Conservation (phyloP, 345 rosid genomes). For the Bruguiera sexangula region DNA sequence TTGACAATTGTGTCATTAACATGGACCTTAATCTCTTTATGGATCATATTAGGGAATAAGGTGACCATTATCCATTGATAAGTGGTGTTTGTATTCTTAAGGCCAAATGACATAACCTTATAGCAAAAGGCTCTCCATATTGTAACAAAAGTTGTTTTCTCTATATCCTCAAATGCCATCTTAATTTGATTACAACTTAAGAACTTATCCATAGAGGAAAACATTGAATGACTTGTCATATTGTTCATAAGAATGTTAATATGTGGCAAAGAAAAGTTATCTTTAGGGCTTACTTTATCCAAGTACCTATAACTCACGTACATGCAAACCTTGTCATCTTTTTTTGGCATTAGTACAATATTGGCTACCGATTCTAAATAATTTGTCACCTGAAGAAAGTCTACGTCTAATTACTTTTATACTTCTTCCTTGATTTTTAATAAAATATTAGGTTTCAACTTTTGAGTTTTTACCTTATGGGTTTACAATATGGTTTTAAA, state of each 20-base stretch:
- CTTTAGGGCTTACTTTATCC: not conserved
- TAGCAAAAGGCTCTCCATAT: too few relatives aligned
- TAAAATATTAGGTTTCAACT: too few relatives aligned
- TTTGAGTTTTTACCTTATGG: not conserved
- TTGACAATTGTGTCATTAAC: too few relatives aligned
- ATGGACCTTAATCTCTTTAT: too few relatives aligned
- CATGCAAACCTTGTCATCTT: not conserved
- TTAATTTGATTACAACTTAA: not conserved
- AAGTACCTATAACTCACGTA: not conserved
- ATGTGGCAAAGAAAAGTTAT: not conserved
- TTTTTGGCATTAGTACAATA: not conserved
- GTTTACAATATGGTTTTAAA: too few relatives aligned
- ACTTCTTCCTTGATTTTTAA: not conserved
- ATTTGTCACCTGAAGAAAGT: not conserved
- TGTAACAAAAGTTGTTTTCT: too few relatives aligned
- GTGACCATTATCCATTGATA: too few relatives aligned
- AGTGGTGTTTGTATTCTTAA: too few relatives aligned
- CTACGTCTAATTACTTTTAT: not conserved
- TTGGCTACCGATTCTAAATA: not conserved
- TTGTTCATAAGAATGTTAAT: not conserved
- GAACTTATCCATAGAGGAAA: not conserved
- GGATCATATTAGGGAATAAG: too few relatives aligned
- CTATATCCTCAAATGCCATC: not conserved
- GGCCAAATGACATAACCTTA: too few relatives aligned
- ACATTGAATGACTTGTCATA: not conserved